A percentile compares a stretch with the other conserved stretches of the same genome.
phyloP scores from a whole-genome alignment of 805 yeast genomes.

The Candida ascalaphidarum region DNA sequence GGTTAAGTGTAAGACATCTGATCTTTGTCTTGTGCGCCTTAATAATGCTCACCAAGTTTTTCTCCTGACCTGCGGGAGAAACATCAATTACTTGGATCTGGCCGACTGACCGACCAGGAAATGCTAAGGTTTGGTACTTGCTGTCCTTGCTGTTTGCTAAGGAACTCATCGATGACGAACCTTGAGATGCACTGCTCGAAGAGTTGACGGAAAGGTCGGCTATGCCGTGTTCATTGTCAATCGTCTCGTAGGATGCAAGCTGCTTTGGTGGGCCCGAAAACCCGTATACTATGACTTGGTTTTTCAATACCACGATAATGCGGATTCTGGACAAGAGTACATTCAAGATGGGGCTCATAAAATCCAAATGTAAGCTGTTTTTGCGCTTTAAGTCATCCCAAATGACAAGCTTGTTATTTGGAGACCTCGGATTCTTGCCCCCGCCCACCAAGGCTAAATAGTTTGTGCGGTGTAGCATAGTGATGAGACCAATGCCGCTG shows the following conservation, averaged over 20 bases:
- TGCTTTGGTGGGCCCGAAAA: slow-evolving; percentile 74
- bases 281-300: slow-evolving; percentile 66
- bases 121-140: slow-evolving; percentile 51
- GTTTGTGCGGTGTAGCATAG: slow-evolving; percentile 87
- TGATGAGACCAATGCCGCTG: slow-evolving; percentile 63
- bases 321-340: slow-evolving; percentile 69
- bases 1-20: slow-evolving; percentile 53
- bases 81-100: slow-evolving; percentile 77
- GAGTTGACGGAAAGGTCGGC: slow-evolving; percentile 44
- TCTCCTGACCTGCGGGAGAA: slow-evolving; percentile 54
- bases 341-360: slow-evolving; percentile 65
- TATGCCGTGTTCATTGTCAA: slow-evolving; percentile 52
- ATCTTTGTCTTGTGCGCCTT: slow-evolving; percentile 70
- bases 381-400: slow-evolving; percentile 89
- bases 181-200: slow-evolving; percentile 3
- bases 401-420: slow-evolving; percentile 70
- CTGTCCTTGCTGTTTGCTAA: slow-evolving; percentile 5
- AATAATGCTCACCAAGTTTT: slow-evolving; percentile 57
- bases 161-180: slow-evolving; percentile 1
- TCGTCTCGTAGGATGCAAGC: slow-evolving; percentile 57
- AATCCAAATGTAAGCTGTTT: slow-evolving; percentile 65
- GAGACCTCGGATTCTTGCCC: slow-evolving; percentile 69
- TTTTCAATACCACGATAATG: slow-evolving; percentile 63
- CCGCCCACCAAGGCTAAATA: slow-evolving; percentile 89
- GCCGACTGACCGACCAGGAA: slow-evolving; percentile 70